Evolutionary conservation across 305 asterid genomes (phyloP).

Genomic region (Lippia alba): DNA sequence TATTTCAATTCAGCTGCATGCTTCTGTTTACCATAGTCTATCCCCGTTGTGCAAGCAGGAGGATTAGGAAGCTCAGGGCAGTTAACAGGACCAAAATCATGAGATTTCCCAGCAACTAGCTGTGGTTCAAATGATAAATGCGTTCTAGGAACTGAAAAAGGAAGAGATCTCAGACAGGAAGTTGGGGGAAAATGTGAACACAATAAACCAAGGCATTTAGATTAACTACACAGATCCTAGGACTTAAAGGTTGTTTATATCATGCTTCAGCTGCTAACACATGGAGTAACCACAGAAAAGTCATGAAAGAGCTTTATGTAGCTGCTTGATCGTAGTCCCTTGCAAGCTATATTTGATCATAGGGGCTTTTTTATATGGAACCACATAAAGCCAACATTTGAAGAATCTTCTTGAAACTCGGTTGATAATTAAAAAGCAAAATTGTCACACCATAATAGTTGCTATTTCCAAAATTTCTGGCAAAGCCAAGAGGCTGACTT

Average conservation of each 20-base stretch:
- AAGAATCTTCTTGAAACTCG: slow-evolving; percentile 9
- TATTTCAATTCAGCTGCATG: slow-evolving; percentile 92
- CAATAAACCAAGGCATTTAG: neutral
- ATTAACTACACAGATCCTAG: slow-evolving; percentile 14
- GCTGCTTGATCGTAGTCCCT: slow-evolving; percentile 13
- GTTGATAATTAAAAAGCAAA: slow-evolving; percentile 8
- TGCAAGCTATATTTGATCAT: slow-evolving; percentile 22
- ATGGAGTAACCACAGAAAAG: slow-evolving; percentile 25
- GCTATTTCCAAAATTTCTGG: slow-evolving; percentile 1
- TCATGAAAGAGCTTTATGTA: slow-evolving; percentile 12
- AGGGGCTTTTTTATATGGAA: slow-evolving; percentile 15
- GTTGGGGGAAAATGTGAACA: neutral
- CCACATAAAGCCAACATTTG: slow-evolving; percentile 26
- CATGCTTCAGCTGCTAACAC: slow-evolving; percentile 25
- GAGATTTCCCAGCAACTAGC: slow-evolving; percentile 91
- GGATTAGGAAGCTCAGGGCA: slow-evolving; percentile 91
- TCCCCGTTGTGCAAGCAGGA: slow-evolving; percentile 56
- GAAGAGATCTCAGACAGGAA: slow-evolving; percentile 37
- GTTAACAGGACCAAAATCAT: slow-evolving; percentile 84
- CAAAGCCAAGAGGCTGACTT: slow-evolving; percentile 13
- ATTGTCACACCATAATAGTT: slow-evolving; percentile 12
- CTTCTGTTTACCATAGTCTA: slow-evolving; percentile 76
- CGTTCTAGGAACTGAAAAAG: slow-evolving; percentile 85
- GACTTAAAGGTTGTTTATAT: slow-evolving; percentile 24
- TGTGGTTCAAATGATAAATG: slow-evolving; percentile 96